A percentile compares a stretch with the other conserved stretches of the same genome.
These are phyloP conservation scores for Neospora caninum DNA, from an alignment of 169 alveolate species.

Conservation along the genomic window DNA sequence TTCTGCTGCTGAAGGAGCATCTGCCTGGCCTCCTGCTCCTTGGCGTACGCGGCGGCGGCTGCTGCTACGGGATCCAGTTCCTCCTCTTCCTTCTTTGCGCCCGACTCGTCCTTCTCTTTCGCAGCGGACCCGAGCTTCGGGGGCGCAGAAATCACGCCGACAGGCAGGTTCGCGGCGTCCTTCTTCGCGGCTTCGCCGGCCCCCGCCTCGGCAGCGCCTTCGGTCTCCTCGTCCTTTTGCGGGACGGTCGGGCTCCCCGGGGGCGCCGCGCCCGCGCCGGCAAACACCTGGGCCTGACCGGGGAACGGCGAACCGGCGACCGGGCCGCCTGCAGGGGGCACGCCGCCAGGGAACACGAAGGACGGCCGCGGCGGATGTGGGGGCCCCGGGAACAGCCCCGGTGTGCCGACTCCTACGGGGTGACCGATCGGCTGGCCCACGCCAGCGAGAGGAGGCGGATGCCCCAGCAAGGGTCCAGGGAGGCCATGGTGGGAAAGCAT, in stretches of 20 bases:
- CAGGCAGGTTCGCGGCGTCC: background rate
- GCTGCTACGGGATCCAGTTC: constrained; percentile 36
- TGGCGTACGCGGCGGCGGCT: constrained; percentile 34
- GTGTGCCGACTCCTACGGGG: background rate
- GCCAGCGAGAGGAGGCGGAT: background rate
- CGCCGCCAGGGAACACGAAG: background rate
- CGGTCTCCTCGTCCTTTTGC: background rate
- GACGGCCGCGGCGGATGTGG: background rate
- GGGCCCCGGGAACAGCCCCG: background rate
- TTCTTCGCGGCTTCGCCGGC: background rate
- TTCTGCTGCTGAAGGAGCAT: constrained; percentile 9
- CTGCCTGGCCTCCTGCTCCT: constrained; percentile 16
- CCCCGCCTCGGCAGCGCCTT: background rate
- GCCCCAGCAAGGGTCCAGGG: background rate
- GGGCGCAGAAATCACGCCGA: constrained; percentile 20
- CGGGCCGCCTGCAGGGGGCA: background rate
- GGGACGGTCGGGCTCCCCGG: background rate
- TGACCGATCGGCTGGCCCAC: background rate
- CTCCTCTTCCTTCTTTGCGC: constrained; percentile 14
- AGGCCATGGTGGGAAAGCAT: background rate
- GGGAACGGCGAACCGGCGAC: background rate
- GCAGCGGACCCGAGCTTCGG: background rate
- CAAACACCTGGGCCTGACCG: background rate
- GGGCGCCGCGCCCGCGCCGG: background rate
- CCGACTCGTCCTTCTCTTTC: background rate